Percentiles rank a stretch among this genome's conserved stretches.
phyloP scores from a whole-genome alignment of 2,329 filamentous ascomycete genomes.

The Verticillium albo-atrum region DNA sequence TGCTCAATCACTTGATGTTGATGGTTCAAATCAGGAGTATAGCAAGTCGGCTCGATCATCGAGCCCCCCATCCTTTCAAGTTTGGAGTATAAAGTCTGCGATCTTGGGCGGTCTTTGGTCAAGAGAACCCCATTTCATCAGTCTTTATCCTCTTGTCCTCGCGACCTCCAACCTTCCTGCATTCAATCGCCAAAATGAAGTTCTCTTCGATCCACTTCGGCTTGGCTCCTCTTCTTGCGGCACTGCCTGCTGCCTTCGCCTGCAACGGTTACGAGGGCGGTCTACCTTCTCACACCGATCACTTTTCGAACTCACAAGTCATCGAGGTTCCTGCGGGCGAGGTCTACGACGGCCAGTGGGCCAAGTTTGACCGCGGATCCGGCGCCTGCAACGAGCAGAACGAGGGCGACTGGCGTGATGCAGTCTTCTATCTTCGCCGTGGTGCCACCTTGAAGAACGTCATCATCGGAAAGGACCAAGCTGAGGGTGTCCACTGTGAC shows the following conservation, averaged over 20 bases:
- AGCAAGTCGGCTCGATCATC: too few species aligned
- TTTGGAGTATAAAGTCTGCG: too few species aligned
- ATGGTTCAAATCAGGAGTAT: too few species aligned
- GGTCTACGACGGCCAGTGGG: slow-evolving; percentile 28
- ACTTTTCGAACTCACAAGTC: slow-evolving; percentile 19
- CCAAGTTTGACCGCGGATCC: slow-evolving; percentile 31
- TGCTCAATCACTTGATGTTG: background rate
- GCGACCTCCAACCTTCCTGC: background rate
- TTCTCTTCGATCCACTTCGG: background rate
- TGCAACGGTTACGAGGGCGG: slow-evolving; percentile 25
- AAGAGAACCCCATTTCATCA: background rate
- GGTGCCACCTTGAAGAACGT: slow-evolving; percentile 42
- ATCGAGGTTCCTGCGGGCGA: slow-evolving; percentile 25
- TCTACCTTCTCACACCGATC: slow-evolving; percentile 20
- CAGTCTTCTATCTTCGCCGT: slow-evolving; percentile 34
- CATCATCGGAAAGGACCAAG: slow-evolving; percentile 34
- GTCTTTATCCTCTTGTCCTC: too few species aligned
- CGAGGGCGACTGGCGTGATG: slow-evolving; percentile 35
- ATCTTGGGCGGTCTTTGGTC: too few species aligned
- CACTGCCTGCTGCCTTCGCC: slow-evolving; percentile 20
- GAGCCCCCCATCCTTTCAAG: too few species aligned
- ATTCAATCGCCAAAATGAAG: background rate
- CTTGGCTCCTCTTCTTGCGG: slow-evolving; percentile 9
- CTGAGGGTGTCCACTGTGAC: slow-evolving; percentile 40
- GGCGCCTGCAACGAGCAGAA: slow-evolving; percentile 35